phyloP scores from a whole-genome alignment of 192 early-diverging fungal genomes.

The Coemansia sp. region DNA sequence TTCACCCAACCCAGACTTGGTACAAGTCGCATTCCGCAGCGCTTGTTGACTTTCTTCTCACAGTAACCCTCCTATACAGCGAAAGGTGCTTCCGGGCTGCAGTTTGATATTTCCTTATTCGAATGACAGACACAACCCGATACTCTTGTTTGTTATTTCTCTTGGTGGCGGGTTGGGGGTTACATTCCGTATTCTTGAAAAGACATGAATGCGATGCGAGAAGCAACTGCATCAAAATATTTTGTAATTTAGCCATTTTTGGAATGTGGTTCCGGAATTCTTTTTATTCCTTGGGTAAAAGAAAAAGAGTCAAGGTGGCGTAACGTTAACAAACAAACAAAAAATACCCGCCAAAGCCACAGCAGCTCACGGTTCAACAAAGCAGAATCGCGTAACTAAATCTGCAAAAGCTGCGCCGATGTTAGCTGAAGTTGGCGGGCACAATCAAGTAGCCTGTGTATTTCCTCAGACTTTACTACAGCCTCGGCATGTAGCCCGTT shows the following conservation, averaged over 20 bases:
- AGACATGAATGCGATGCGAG: slow-evolving; percentile 1
- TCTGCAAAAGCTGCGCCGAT: slow-evolving; percentile 44
- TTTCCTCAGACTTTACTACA: slow-evolving; percentile 32
- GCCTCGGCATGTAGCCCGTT: slow-evolving; percentile 25
- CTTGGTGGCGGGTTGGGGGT: background rate
- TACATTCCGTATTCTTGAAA: background rate
- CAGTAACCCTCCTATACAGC: background rate
- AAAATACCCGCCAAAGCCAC: background rate
- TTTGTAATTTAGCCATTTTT: slow-evolving; percentile 28
- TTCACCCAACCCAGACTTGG: background rate
- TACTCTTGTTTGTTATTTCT: background rate
- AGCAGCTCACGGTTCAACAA: background rate
- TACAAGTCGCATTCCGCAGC: slow-evolving; percentile 2
- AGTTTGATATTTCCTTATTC: background rate
- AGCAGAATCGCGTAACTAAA: background rate
- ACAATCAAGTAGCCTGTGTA: slow-evolving; percentile 37
- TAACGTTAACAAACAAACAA: background rate
- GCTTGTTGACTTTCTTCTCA: slow-evolving; percentile 2
- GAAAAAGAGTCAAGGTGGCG: background rate
- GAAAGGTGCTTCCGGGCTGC: background rate
- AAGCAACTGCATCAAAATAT: background rate
- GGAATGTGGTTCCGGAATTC: background rate
- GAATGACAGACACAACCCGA: background rate
- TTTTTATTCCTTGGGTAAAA: background rate
- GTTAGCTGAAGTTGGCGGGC: slow-evolving; percentile 45